Base-by-base conservation (phyloP, 2,329 filamentous ascomycete genomes). In the Teratosphaeria destructans region DNA sequence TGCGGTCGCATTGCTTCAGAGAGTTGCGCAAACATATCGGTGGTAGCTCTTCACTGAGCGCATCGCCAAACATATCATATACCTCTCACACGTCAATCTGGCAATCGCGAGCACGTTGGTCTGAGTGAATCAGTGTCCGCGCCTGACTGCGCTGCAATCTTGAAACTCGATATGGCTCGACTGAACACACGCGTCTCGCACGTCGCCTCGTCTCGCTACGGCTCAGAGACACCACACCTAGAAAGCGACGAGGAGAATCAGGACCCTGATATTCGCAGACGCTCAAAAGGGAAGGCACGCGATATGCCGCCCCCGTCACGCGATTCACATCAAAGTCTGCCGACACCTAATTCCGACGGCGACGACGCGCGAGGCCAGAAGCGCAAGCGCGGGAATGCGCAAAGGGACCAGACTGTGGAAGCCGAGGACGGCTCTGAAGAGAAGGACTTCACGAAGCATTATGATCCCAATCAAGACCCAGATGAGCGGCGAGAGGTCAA, bases 401-500 rank as follows among this genome's bases (percentile, higher is more conserved):
- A 54, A 57, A 35, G 63, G 16, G 66, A 64, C 6, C 59, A 63
- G 7, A 64, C 66, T 2, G 57, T 65, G 19, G 66, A 64, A 0
- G 62, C 71, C 1, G 66, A 68, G 11, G 66, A 69, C 3, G 69
- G 69, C 10, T 67, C 66, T 23, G 66, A 67, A n/a, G 66, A 73
- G 32, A 68, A 61, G 34, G 64, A 62, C 32, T 70, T 68, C 63
- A 72, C 62, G 27, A 63, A 75, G 59, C 82, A 75, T 64, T 95
- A 92, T 73, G 88, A 96, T 69, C 92, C 91, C 0, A 86, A 95
- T 62, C 93, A 96, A 71, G 81, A 90, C 59, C 78, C 87, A 12
- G 83, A 87, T 52, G 83, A 91, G 73, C 84, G 90, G 49, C 82
- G 92, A 27, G 76, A 79, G 57, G 76, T 95, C 37, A 87, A 91